Evolutionary conservation across 495 filamentous ascomycete species (phyloP).

Genomic region (Lepraria neglecta): DNA sequence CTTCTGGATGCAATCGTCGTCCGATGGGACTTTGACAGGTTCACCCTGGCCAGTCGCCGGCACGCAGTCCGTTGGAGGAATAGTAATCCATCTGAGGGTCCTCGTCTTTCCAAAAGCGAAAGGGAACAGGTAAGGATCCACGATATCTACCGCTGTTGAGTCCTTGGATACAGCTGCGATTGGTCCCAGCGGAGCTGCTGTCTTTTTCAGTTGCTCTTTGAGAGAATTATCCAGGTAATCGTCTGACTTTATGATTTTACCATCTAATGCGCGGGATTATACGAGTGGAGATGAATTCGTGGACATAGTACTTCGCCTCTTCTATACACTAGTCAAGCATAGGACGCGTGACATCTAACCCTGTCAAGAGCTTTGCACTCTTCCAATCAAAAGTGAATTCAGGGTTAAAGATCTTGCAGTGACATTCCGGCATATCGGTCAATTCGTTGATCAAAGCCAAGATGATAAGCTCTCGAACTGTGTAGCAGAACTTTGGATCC

Average conservation of each 20-base stretch:
- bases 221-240: conserved; percentile 27
- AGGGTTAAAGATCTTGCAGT: conserved; percentile 29
- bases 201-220: conserved; percentile 32
- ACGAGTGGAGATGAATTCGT: background rate
- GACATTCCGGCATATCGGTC: conserved; percentile 35
- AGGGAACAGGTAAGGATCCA: conserved; percentile 42
- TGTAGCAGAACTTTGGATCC: conserved; percentile 36
- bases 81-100: conserved; percentile 29
- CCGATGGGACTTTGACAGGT: conserved; percentile 19
- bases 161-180: conserved; percentile 25
- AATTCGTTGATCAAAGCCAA: conserved; percentile 31
- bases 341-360: conserved; percentile 6
- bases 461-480: conserved; percentile 38
- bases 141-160: conserved; percentile 31
- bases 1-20: conserved; percentile 23
- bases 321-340: conserved; percentile 29
- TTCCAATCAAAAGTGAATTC: conserved; percentile 20
- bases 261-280: conserved; percentile 7
- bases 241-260: conserved; percentile 28
- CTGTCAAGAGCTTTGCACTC: conserved; percentile 12
- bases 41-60: conserved; percentile 31
- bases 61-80: conserved; percentile 32
- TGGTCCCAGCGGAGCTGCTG: conserved; percentile 26
- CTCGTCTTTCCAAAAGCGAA: conserved; percentile 39
- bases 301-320: conserved; percentile 20